Evolutionary conservation across 2,329 filamentous ascomycete genomes (phyloP), one percentile per base, ranked within the genome.

Genomic region (Epichloe typhina): DNA sequence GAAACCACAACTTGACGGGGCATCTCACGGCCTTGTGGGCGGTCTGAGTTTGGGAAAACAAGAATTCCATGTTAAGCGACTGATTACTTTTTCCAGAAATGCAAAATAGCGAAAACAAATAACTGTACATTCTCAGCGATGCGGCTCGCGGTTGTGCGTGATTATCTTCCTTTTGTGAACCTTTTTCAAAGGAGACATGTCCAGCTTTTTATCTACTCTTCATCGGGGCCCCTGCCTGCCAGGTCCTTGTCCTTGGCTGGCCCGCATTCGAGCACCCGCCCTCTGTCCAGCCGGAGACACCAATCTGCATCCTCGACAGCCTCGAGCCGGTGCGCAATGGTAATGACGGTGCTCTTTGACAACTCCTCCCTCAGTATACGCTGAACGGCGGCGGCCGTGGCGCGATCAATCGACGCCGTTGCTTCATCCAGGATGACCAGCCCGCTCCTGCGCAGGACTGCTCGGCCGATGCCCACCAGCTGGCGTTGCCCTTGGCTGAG

Each of bases 371-470:
- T 64, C 39, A 83, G 59, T 2, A 83, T 69, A 13, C 73, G 66
- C 62, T 83, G 79, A 51, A 83, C 80, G 21, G 71, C 69, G 19
- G 70, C 69, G 0, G 80, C 80, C 1, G 80, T 83, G 51, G 68
- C 71, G 45, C 73, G 72, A 51, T 83, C 80, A 47, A 83, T 81
- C 0, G 75, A 79, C 3, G 80, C 79, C 3, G 80, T 83, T 2
- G 80, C 80, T 63, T 83, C 80, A 53, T 83, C 80, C n/a, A 82
- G 62, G 26, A 83, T 74, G 13, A 83, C 74, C 19, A 83, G 69
- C 2, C 79, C 78, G 45, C 77, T 80, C 4, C 75, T 69, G 1
- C 80, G 66, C n/a, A 82, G 66, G 0, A 83, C 74, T 0, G 80
- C 80, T 4, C 80, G 68, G 0, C 74, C 77, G 13, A 83, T 76